Evolutionary conservation across 2,329 filamentous ascomycete genomes (phyloP).

Genomic region (Annulohypoxylon truncatum): DNA sequence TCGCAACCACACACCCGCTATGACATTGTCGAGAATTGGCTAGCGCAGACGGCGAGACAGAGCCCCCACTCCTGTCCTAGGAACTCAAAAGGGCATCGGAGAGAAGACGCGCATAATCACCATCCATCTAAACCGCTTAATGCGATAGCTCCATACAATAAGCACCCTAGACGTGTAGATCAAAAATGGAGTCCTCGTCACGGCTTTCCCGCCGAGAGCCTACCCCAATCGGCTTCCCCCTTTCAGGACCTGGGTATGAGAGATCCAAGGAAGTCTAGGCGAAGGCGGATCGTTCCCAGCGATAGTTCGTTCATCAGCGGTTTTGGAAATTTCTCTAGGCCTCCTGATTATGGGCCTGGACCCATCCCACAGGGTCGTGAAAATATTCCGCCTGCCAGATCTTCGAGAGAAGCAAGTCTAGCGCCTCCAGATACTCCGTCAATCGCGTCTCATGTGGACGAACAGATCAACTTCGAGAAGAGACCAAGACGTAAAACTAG

Average conservation of each 20-base stretch:
- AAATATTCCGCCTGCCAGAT: slow-evolving; percentile 10
- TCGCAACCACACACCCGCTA: slow-evolving; percentile 37
- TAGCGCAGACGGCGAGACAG: slow-evolving; percentile 39
- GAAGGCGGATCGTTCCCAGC: slow-evolving; percentile 32
- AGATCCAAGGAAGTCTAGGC: slow-evolving; percentile 36
- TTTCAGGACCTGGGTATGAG: slow-evolving; percentile 11
- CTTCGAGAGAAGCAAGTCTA: slow-evolving; percentile 26
- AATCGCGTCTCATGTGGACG: slow-evolving; percentile 25
- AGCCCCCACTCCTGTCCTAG: slow-evolving; percentile 23
- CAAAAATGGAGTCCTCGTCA: slow-evolving; percentile 44
- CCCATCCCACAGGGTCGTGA: slow-evolving; percentile 14
- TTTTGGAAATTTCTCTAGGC: slow-evolving; percentile 32
- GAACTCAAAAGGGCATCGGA: slow-evolving; percentile 32
- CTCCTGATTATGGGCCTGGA: slow-evolving; percentile 15
- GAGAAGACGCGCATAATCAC: slow-evolving; percentile 22
- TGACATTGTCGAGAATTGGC: slow-evolving; percentile 47
- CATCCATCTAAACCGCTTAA: slow-evolving; percentile 7
- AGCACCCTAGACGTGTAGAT: slow-evolving; percentile 38
- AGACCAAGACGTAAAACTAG: slow-evolving; percentile 66
- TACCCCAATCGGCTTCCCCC: slow-evolving; percentile 31
- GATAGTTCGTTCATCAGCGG: slow-evolving; percentile 48
- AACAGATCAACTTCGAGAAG: slow-evolving; percentile 57
- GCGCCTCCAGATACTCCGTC: slow-evolving; percentile 34
- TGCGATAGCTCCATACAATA: slow-evolving; percentile 33
- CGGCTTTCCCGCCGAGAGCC: slow-evolving; percentile 33